Conservation (phyloP, 768 basidiomycete species). For the Naematelia aurantialba region DNA sequence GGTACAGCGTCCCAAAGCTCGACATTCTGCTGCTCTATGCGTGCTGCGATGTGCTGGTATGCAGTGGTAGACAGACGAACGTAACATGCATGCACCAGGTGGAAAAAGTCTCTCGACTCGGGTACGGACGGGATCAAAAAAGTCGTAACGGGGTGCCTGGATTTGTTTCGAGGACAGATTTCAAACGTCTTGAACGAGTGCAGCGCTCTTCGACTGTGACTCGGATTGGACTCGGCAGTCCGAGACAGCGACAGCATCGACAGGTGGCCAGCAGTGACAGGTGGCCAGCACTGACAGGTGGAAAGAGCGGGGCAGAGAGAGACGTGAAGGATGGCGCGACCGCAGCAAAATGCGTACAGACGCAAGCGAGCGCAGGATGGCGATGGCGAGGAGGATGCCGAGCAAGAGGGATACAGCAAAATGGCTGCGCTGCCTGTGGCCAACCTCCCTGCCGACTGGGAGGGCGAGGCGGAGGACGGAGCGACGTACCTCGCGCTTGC, state of each 20-base stretch:
- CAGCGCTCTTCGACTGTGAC: no score
- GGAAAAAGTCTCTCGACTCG: not conserved
- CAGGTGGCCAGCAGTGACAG: no score
- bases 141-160: not conserved
- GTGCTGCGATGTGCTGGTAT: constrained; percentile 4
- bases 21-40: no score
- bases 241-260: no score
- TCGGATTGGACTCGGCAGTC: no score
- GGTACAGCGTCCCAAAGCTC: constrained; percentile 83
- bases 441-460: constrained; percentile 42
- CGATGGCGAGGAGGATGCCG: constrained; percentile 2
- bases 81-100: not conserved
- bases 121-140: not conserved
- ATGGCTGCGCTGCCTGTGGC: constrained; percentile 50
- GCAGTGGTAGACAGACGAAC: not conserved
- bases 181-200: no score
- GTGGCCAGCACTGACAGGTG: no score
- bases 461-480: constrained; percentile 47
- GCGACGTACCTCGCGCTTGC: constrained; percentile 46
- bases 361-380: not conserved
- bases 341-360: not conserved
- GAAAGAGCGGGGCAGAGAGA: no score
- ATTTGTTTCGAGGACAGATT: not conserved
- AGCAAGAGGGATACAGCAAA: constrained; percentile 11
- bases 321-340: not conserved